Percentiles rank a stretch among this genome's conserved stretches.
These are phyloP conservation scores for Tremella yokohamensis DNA, from an alignment of 768 basidiomycete species.

Conservation along the genomic window DNA sequence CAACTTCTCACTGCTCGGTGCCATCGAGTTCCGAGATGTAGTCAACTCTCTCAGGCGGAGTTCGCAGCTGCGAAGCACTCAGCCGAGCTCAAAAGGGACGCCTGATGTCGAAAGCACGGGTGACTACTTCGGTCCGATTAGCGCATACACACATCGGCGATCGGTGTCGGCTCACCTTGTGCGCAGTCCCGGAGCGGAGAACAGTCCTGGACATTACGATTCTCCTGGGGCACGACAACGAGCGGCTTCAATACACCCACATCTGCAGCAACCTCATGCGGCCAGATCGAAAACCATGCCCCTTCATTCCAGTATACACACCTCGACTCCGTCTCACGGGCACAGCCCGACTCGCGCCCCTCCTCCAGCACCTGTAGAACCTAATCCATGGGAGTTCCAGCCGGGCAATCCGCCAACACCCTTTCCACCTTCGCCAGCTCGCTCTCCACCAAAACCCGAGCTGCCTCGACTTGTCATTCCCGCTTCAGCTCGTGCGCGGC, in stretches of 20 bases:
- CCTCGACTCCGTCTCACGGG: conserved; percentile 6
- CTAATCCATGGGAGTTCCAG: conserved; percentile 40
- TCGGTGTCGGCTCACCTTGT: not conserved
- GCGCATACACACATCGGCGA: conserved; percentile 12
- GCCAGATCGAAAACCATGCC: not conserved
- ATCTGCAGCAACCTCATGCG: not conserved
- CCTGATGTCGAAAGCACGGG: conserved; percentile 8
- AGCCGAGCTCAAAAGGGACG: not conserved
- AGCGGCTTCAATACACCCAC: not conserved
- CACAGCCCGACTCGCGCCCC: not conserved
- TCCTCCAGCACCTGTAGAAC: conserved; percentile 10
- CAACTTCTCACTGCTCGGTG: conserved; percentile 73
- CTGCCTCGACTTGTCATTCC: conserved; percentile 19
- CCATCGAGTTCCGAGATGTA: conserved; percentile 91
- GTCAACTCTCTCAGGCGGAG: conserved; percentile 74
- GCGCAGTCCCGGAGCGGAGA: not conserved
- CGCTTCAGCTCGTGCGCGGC: conserved; percentile 4
- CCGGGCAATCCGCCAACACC: conserved; percentile 18
- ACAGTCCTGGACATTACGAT: not conserved
- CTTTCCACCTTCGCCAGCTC: not conserved
- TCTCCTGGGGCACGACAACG: not conserved
- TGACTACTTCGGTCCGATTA: conserved; percentile 44
- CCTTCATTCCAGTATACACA: not conserved
- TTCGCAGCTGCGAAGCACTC: conserved; percentile 50
- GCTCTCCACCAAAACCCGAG: conserved; percentile 7